These are phyloP conservation scores for Mucor plumbeus DNA, from an alignment of 371 early-diverging fungal species.

Conservation along the genomic window DNA sequence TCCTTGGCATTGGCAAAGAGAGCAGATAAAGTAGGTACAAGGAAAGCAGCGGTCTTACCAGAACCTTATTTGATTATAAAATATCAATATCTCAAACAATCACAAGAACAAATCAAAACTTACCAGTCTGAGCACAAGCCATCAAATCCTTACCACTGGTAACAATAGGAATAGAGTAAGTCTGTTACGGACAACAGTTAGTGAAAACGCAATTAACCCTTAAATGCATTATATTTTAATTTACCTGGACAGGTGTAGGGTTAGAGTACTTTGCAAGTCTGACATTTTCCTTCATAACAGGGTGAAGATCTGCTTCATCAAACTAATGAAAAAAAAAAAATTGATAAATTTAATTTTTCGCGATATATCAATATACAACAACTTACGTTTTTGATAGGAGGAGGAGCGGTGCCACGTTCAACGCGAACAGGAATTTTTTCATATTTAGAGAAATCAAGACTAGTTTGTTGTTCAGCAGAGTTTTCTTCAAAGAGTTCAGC, in stretches of 20 bases:
- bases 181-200: slow-evolving; percentile 35
- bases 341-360: neutral
- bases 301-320: slow-evolving; percentile 49
- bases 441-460: slow-evolving; percentile 68
- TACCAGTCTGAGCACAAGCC: slow-evolving; percentile 84
- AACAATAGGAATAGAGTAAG: slow-evolving; percentile 71
- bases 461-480: slow-evolving; percentile 43
- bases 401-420: slow-evolving; percentile 53
- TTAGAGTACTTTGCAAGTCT: slow-evolving; percentile 57
- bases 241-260: slow-evolving; percentile 78
- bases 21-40: slow-evolving; percentile 61
- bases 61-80: slow-evolving; percentile 36
- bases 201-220: neutral
- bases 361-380: neutral
- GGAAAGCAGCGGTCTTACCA: slow-evolving; percentile 78
- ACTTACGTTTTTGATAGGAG: slow-evolving; percentile 42
- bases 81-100: neutral
- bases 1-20: slow-evolving; percentile 39
- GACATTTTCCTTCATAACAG: slow-evolving; percentile 61
- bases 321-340: slow-evolving; percentile 44
- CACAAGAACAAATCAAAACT: neutral
- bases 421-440: slow-evolving; percentile 60
- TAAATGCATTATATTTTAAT: neutral
- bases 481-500: slow-evolving; percentile 57
- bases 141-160: slow-evolving; percentile 71